These are phyloP conservation scores for Dillenia turbinata DNA, from an alignment of 164 flowering plant genomes.

Conservation along the genomic window DNA sequence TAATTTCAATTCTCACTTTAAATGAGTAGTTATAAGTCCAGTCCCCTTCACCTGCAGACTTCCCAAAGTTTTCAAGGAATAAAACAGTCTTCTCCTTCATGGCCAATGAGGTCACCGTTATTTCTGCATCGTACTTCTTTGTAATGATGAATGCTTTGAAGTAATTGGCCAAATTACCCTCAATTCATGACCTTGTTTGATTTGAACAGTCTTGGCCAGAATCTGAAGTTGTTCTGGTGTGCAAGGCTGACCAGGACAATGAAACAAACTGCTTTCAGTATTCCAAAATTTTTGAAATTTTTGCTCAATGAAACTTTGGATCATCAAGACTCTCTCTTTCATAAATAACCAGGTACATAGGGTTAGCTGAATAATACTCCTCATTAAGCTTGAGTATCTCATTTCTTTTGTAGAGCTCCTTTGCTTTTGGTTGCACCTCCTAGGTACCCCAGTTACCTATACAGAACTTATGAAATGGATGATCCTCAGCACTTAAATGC, in stretches of 20 bases:
- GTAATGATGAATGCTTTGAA: constrained; percentile 64
- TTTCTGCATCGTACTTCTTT: constrained; percentile 88
- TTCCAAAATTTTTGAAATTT: constrained; percentile 70
- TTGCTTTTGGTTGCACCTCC: constrained; percentile 74
- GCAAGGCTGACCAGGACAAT: constrained; percentile 79
- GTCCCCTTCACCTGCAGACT: constrained; percentile 84
- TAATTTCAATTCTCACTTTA: constrained; percentile 61
- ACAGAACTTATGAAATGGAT: constrained; percentile 86
- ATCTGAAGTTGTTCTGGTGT: constrained; percentile 84
- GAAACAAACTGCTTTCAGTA: constrained; percentile 24
- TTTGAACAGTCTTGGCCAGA: constrained; percentile 84
- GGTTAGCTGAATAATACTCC: constrained; percentile 81
- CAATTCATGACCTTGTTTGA: constrained; percentile 79
- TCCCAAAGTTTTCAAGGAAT: constrained; percentile 75
- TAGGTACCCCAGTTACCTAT: constrained; percentile 92
- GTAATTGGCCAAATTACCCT: constrained; percentile 82
- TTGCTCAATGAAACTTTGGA: constrained; percentile 51
- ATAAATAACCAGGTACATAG: constrained; percentile 88
- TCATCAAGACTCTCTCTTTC: constrained; percentile 71
- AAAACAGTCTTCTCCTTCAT: constrained; percentile 97
- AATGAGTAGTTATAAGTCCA: constrained; percentile 68
- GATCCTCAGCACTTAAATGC: constrained; percentile 54
- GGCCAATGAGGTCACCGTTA: constrained; percentile 93
- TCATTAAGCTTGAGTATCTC: constrained; percentile 83
- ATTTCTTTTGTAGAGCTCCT: constrained; percentile 67